These are phyloP conservation scores for Penicillium egyptiacum DNA, from an alignment of 495 filamentous ascomycete species.

Conservation along the genomic window DNA sequence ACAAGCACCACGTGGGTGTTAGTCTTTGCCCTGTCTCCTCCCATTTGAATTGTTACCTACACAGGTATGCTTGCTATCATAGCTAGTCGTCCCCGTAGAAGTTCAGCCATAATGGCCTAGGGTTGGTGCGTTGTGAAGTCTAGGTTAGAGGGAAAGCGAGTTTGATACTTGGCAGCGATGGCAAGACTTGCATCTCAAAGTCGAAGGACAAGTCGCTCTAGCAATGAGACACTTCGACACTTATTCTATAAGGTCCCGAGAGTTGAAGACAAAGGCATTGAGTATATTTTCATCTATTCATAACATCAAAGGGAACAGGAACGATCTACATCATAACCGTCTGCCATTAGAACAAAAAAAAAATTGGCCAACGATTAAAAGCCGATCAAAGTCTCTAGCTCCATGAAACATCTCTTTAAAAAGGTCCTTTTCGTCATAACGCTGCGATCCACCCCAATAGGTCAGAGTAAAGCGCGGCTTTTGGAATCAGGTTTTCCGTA, in stretches of 20 bases:
- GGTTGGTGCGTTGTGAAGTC: too few relatives aligned
- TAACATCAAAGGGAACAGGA: constrained; percentile 14
- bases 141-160: too few relatives aligned
- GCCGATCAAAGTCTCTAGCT: constrained; percentile 25
- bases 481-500: neutral
- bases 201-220: too few relatives aligned
- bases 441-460: constrained; percentile 7
- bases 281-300: constrained; percentile 32
- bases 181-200: too few relatives aligned
- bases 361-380: constrained; percentile 17
- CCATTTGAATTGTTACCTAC: too few relatives aligned
- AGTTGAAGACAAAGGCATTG: constrained; percentile 14
- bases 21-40: too few relatives aligned
- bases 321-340: constrained; percentile 34
- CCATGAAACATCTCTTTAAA: constrained; percentile 31
- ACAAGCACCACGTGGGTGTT: too few relatives aligned
- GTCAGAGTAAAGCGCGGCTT: neutral
- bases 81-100: too few relatives aligned
- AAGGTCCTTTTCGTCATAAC: constrained; percentile 32
- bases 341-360: constrained; percentile 27
- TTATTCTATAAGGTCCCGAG: neutral
- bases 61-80: too few relatives aligned
- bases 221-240: too few relatives aligned
- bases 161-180: too few relatives aligned
- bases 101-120: too few relatives aligned